These are phyloP conservation scores for Pyrenochaeta sp. DNA, from an alignment of 2,329 filamentous ascomycete genomes.

Conservation along the genomic window DNA sequence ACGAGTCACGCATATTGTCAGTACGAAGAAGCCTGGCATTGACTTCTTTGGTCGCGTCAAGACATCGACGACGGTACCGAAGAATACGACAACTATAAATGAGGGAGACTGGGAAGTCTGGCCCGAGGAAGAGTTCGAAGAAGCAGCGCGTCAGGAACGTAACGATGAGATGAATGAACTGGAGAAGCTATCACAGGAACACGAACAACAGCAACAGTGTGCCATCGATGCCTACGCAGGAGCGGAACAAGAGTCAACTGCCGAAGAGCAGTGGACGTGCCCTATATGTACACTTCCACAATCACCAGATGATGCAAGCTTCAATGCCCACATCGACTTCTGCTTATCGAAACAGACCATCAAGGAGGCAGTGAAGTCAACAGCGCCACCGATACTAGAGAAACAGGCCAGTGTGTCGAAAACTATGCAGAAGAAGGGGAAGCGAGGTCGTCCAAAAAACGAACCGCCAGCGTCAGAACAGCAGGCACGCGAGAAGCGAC, in stretches of 20 bases:
- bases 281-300: conserved; percentile 87
- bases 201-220: conserved; percentile 35
- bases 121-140: conserved; percentile 72
- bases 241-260: conserved; percentile 30
- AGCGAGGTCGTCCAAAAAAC: conserved; percentile 39
- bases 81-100: conserved; percentile 26
- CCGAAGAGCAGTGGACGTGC: conserved; percentile 74
- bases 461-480: conserved; percentile 31
- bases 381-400: conserved; percentile 21
- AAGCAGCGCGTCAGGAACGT: conserved; percentile 66
- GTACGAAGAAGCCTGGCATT: conserved; percentile 80
- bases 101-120: conserved; percentile 71
- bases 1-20: conserved; percentile 85
- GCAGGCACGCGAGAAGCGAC: conserved; percentile 40
- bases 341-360: conserved; percentile 90
- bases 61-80: conserved; percentile 12
- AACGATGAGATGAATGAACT: conserved; percentile 69
- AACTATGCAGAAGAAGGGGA: conserved; percentile 33
- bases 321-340: conserved; percentile 92
- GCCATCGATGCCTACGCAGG: conserved; percentile 4
- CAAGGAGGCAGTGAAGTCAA: conserved; percentile 75
- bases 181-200: conserved; percentile 69
- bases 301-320: conserved; percentile 73
- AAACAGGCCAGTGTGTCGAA: conserved; percentile 22
- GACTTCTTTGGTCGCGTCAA: conserved; percentile 76